Evolutionary conservation across 2,329 filamentous ascomycete species (phyloP).

Genomic region (Aspergillus tubingensis): DNA sequence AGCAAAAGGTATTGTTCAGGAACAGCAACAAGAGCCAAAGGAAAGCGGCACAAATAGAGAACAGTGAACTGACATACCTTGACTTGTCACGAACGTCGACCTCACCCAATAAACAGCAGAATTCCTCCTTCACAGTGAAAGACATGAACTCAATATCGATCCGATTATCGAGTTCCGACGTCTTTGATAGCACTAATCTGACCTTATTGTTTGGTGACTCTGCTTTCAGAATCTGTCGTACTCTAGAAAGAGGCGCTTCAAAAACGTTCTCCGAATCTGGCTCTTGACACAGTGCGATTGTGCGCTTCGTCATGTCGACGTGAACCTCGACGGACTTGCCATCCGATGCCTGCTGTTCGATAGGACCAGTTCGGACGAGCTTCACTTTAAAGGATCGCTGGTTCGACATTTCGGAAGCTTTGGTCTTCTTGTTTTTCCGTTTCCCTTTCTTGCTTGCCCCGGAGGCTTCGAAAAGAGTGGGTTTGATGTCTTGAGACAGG

Average conservation of each 20-base stretch:
- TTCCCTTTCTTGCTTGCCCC: slow-evolving; percentile 15
- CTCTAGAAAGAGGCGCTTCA: slow-evolving; percentile 14
- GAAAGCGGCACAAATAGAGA: not conserved
- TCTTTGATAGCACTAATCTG: slow-evolving; percentile 29
- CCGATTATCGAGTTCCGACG: slow-evolving; percentile 16
- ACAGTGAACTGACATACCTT: slow-evolving; percentile 25
- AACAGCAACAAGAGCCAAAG: not conserved
- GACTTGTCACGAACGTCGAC: slow-evolving; percentile 21
- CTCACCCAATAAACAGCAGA: slow-evolving; percentile 21
- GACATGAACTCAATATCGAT: slow-evolving; percentile 35
- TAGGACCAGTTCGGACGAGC: slow-evolving; percentile 26
- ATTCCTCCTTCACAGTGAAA: slow-evolving; percentile 21
- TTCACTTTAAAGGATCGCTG: slow-evolving; percentile 19
- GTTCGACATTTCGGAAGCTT: not conserved
- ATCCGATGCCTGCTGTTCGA: slow-evolving; percentile 13
- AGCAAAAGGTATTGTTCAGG: not conserved
- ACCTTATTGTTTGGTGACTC: slow-evolving; percentile 30
- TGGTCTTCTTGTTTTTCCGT: slow-evolving; percentile 10
- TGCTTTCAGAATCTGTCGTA: slow-evolving; percentile 25
- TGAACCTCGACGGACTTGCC: slow-evolving; percentile 14
- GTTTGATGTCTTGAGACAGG: slow-evolving; percentile 37
- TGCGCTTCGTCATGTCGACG: slow-evolving; percentile 16
- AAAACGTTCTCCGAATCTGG: not conserved
- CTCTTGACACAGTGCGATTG: slow-evolving; percentile 10
- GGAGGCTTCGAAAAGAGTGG: slow-evolving; percentile 28